Base-by-base conservation (phyloP, 148 eudicot species). In the Chenopodium quinoa region DNA sequence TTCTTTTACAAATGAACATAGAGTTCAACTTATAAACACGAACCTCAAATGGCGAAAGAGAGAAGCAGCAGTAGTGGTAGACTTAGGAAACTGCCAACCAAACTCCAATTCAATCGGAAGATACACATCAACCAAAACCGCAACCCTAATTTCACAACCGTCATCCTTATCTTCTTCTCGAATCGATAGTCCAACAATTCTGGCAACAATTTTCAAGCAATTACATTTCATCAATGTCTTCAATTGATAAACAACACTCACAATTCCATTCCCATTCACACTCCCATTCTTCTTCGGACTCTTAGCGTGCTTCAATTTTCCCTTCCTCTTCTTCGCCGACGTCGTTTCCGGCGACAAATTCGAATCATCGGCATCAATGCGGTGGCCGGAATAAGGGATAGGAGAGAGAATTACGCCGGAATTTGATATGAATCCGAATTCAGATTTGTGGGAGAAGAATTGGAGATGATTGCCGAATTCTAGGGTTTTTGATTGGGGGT, bases 51-150 rank as follows among this genome's bases (percentile, higher is more conserved):
- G 98, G 34, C 91, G 89, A 76, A 93, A 92, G 46, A 95, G 83
- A 20, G 93, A 87, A 0, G 90, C 96, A 13, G 98, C 97, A 4
- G 84, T 80, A 11, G 92, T 63, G 5, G 83, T 65, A 2, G 89
- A 89, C 78, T 70, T 83, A 2, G 94, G 97, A 80, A 95, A 95
- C 91, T 95, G 98, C 97, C 97, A 93, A 0, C 94, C 96, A 50
- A 84, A 71, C 96, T 92, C 92, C 81, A 93, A 63, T 1, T 63
- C 88, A 37, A 83, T 54, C 0, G 98, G 93, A 78, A 95, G 80
- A 78, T 92, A 92, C 46, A 95, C 96, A 85, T 95, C 97, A 46
- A 95, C 91, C 78, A 95, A 77, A 74, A 92, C 88, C 75, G 90
- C 90, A 76, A 80, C 94, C 89, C 94, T 80, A 67, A 83, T 69